phyloP scores from a whole-genome alignment of 495 filamentous ascomycete genomes.

The Parathielavia appendiculata region DNA sequence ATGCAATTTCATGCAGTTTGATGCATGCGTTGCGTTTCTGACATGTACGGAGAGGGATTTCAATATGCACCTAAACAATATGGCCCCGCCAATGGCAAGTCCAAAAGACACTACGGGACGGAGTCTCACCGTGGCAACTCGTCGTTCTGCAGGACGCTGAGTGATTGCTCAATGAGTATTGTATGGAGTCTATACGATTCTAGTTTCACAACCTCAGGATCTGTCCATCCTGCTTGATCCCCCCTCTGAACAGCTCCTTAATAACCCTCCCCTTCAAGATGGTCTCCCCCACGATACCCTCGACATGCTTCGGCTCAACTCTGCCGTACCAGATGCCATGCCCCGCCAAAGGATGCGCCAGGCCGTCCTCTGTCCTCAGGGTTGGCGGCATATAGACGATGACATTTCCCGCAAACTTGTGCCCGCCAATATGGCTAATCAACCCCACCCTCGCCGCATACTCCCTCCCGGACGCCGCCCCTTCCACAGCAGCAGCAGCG shows the following conservation, averaged over 20 bases:
- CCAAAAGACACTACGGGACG: neutral
- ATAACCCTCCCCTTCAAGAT: slow-evolving; percentile 68
- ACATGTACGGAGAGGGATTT: neutral
- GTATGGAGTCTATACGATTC: neutral
- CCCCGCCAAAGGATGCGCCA: slow-evolving; percentile 60
- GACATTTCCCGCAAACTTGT: slow-evolving; percentile 91
- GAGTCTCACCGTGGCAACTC: too few species aligned
- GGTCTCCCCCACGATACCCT: slow-evolving; percentile 80
- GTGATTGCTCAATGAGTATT: slow-evolving; percentile 1
- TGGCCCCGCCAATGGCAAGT: slow-evolving; percentile 13
- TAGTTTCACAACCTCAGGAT: slow-evolving; percentile 37
- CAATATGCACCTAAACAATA: neutral
- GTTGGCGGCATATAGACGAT: slow-evolving; percentile 78
- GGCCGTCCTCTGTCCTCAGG: slow-evolving; percentile 32
- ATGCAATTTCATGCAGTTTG: neutral
- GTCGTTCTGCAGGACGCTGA: neutral
- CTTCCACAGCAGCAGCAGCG: slow-evolving; percentile 18
- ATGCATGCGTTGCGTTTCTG: neutral
- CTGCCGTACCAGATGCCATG: slow-evolving; percentile 92
- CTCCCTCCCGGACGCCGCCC: slow-evolving; percentile 11
- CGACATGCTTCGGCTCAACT: slow-evolving; percentile 78
- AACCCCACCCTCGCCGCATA: slow-evolving; percentile 56
- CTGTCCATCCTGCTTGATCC: slow-evolving; percentile 44
- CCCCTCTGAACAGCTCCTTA: slow-evolving; percentile 67
- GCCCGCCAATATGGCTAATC: slow-evolving; percentile 87